phyloP scores from a whole-genome alignment of 495 filamentous ascomycete genomes.

The Pseudevernia furfuracea region DNA sequence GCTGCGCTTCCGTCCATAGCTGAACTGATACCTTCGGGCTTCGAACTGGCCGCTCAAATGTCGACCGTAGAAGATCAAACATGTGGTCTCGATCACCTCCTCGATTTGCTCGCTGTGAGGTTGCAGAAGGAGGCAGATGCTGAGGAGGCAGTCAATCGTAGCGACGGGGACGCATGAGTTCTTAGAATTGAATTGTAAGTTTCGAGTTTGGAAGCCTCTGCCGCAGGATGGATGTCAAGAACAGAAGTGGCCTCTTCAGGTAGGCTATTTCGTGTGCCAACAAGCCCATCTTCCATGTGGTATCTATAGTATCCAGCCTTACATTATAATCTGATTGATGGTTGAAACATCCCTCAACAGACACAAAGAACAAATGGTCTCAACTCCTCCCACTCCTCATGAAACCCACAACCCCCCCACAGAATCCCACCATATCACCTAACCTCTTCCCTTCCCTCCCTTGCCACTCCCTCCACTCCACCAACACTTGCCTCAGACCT shows the following conservation, averaged over 20 bases:
- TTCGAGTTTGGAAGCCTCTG: too few relatives aligned
- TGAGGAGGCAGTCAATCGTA: too few relatives aligned
- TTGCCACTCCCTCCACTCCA: slow-evolving; percentile 60
- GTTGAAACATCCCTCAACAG: not conserved
- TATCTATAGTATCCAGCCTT: not conserved
- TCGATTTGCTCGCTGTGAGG: not conserved
- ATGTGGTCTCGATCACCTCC: not conserved
- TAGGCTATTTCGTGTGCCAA: not conserved
- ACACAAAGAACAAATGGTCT: too few relatives aligned
- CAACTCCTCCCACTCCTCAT: slow-evolving; percentile 51
- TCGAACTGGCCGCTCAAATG: not conserved
- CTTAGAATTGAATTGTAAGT: too few relatives aligned
- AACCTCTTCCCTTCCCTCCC: slow-evolving; percentile 62
- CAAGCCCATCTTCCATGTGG: not conserved
- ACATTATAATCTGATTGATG: not conserved
- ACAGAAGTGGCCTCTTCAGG: not conserved
- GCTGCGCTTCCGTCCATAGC: not conserved
- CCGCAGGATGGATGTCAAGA: not conserved
- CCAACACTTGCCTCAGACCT: slow-evolving; percentile 48
- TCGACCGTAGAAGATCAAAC: too few relatives aligned
- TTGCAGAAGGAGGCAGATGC: slow-evolving; percentile 5
- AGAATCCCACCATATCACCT: slow-evolving; percentile 72
- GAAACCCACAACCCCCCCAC: slow-evolving; percentile 81
- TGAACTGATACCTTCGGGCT: not conserved
- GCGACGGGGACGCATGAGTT: not conserved